Percentiles rank a stretch among this genome's conserved stretches.
phyloP scores from a whole-genome alignment of 139 green algal species.

The Chlorella sp. region DNA sequence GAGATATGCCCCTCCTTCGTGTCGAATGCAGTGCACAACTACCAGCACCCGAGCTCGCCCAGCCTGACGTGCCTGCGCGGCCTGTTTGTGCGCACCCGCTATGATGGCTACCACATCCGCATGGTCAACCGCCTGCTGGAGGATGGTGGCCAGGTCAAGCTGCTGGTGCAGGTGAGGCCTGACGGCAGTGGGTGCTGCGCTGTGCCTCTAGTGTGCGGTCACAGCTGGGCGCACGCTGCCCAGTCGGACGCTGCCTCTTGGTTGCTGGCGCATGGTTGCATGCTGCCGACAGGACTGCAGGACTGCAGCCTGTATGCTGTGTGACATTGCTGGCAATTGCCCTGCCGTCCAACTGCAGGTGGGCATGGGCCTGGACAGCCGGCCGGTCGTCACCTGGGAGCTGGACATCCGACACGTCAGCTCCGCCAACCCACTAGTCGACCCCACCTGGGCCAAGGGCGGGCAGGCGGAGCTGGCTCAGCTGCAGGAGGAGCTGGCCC shows the following conservation, averaged over 20 bases:
- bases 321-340: not conserved
- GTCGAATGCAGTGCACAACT: not conserved
- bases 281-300: not conserved
- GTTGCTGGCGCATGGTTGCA: not conserved
- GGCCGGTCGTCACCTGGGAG: not conserved
- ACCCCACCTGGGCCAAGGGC: not conserved
- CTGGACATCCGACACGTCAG: not conserved
- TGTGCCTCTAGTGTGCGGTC: too few species aligned
- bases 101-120: not conserved
- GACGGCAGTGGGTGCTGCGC: too few species aligned
- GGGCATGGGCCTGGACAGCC: not conserved
- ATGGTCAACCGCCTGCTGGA: not conserved
- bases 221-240: too few species aligned
- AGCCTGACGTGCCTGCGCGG: not conserved
- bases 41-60: not conserved
- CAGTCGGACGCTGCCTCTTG: not conserved
- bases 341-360: not conserved
- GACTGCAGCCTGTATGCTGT: not conserved
- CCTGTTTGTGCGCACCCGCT: not conserved
- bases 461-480: slow-evolving; percentile 8
- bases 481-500: not conserved
- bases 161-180: slow-evolving; percentile 1
- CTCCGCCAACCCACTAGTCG: not conserved
- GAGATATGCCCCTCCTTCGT: too few species aligned
- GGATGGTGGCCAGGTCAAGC: not conserved